Evolutionary conservation across 371 early-diverging fungal species (phyloP), one percentile per base, ranked within the genome.

Genomic region (Apophysomyces sp.): DNA sequence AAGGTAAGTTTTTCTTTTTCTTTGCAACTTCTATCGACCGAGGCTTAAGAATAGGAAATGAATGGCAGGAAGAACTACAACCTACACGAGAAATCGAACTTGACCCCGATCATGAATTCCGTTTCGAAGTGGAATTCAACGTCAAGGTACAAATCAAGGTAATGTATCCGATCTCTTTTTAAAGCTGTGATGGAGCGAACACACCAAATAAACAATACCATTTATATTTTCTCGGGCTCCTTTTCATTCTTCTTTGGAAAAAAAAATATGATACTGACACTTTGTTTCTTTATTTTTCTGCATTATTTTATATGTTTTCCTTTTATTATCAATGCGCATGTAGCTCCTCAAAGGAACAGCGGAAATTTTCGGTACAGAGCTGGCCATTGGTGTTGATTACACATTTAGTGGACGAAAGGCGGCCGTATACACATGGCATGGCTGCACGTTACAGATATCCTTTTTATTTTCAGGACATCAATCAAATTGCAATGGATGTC

Each of bases 351-450:
- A 83, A 52, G 98, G 97, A 16, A 82, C 83, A 3, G 97, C 94
- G 2, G 98, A 97, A 69, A 85, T 95, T 15, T 94, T 92, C 81
- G 98, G 98, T 7, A 87, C 93, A 3, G 97, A 97, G 65, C 77
- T 97, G 3, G 94, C 90, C 1, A 66, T 80, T n/a, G 91, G 87
- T 30, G 77, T 84, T 26, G 78, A 71, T 28, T 95, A 96, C 73
- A 66, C 79, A 7, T 93, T 98, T 68, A 78, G 81, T 39, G 94
- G 94, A 24, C 74, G 85, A 54, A 96, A 97, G 74, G 78, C 91
- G 15, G 97, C 96, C n/a, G 83, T 97, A 0, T 97, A 92, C 72
- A 93, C 94, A 3, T 98, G 94, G 94, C 89, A 93, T 60, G 98
- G 98, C 15, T 96, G 96, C 77, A 81, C 76, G 26, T 65, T 97